Conservation (phyloP, 1,284 basidiomycete species). For the Porogramme epimiltina region DNA sequence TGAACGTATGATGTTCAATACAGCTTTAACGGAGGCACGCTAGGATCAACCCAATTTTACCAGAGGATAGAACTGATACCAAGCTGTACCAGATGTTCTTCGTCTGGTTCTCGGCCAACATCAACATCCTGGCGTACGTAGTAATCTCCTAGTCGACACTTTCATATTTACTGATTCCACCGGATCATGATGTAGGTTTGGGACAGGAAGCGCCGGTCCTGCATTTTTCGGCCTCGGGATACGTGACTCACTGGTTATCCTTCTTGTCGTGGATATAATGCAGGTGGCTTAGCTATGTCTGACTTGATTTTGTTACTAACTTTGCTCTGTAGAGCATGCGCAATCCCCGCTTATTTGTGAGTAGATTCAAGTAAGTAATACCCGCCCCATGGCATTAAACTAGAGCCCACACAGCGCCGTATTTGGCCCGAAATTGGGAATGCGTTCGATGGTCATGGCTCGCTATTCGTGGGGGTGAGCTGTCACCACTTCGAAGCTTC, state of each 20-base stretch:
- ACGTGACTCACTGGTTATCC: constrained; percentile 49
- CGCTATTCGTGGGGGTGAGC: constrained; percentile 56
- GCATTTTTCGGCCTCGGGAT: constrained; percentile 59
- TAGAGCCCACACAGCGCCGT: constrained; percentile 43
- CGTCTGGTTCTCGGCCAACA: constrained; percentile 49
- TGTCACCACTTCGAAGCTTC: not conserved
- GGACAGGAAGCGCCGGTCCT: constrained; percentile 60
- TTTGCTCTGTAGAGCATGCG: constrained; percentile 25
- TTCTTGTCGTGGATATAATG: constrained; percentile 58
- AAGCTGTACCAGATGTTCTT: constrained; percentile 42
- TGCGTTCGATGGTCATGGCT: constrained; percentile 66
- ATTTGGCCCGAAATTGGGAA: constrained; percentile 64
- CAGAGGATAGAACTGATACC: constrained; percentile 35
- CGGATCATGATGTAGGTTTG: constrained; percentile 45
- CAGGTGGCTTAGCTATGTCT: constrained; percentile 33
- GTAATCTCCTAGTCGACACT: not conserved
- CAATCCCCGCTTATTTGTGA: constrained; percentile 56
- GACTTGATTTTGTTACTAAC: not conserved
- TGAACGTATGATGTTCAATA: not conserved
- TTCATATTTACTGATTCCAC: not conserved
- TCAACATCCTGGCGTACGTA: constrained; percentile 57
- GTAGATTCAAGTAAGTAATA: constrained; percentile 30
- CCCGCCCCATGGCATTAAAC: not conserved
- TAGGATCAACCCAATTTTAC: constrained; percentile 38
- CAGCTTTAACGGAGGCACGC: not conserved